Evolutionary conservation across 1,284 basidiomycete species (phyloP), one percentile per base, ranked within the genome.

Genomic region (Melampsora larici-populina): DNA sequence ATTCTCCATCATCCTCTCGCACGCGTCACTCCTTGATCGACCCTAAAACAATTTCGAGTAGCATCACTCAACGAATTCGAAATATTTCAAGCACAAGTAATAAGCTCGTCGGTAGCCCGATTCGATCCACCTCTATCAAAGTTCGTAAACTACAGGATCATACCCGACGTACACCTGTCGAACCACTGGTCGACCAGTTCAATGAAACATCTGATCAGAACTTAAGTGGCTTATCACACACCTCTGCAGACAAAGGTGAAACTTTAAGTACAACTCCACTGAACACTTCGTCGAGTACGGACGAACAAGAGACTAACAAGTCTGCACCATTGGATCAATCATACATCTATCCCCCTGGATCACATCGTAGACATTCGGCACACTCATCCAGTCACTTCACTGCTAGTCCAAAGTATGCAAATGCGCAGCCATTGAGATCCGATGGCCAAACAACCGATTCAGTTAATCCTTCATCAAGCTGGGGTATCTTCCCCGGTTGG

Each of bases 51-150:
- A 43, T 67, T 43, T 43, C 43, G 15, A 43, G 43, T 43, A 43
- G 43, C 15, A 43, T 75, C 43, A 51, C 63, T 51, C 72, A 80
- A 46, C 79, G 80, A 29, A 68, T 78, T 17, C 79, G 79, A 51
- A 79, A 79, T 33, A 79, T 80, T 68, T 80, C 80, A 60, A 79
- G 79, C 18, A 77, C 80, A 74, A 80, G 80, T 78, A 81, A 79
- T 60, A 75, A 75, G 40, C 65, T 75, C 18, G 64, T 75, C 18
- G 72, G 72, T 29, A 75, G 72, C 55, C 72, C 72, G 13, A 75
- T 75, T 55, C 29, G 63, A 55, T 65, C 72, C 5, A 64, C 46
- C 15, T 40, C 48, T 18, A 65, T 75, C 72, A 75, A 75, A 33
- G 46, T 75, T 9, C 64, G 51, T 40, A 36, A 29, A 5, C 64